phyloP scores from a whole-genome alignment of 345 rosid genomes.

The Boechera stricta region DNA sequence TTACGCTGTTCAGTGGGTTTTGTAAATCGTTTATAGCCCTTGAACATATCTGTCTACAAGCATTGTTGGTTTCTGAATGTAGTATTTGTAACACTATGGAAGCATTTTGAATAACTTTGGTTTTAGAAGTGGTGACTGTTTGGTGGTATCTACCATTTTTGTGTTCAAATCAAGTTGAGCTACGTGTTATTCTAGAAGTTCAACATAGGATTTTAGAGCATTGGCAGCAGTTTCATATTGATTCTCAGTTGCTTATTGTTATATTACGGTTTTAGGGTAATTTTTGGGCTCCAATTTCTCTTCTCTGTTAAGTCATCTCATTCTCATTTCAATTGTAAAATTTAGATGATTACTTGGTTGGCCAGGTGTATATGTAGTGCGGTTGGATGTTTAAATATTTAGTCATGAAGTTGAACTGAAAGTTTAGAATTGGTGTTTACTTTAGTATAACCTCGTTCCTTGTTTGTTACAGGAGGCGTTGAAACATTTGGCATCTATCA shows the following conservation, averaged over 20 bases:
- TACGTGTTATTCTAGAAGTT: constrained; percentile 5
- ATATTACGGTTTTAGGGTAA: background rate
- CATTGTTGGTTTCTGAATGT: constrained; percentile 25
- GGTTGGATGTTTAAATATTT: background rate
- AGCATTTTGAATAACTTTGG: constrained; percentile 9
- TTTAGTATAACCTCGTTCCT: background rate
- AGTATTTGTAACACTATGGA: background rate
- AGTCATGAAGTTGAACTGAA: background rate
- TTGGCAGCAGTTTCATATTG: background rate
- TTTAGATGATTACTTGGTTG: background rate
- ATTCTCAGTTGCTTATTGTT: background rate
- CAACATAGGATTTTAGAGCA: no score
- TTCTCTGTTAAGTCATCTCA: background rate
- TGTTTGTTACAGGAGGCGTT: constrained; percentile 75
- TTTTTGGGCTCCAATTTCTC: background rate
- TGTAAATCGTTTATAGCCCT: background rate
- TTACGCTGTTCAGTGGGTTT: background rate
- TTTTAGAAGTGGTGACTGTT: background rate
- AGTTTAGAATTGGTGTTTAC: background rate
- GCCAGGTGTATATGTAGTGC: background rate
- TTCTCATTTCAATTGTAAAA: background rate
- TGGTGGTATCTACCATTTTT: constrained; percentile 1
- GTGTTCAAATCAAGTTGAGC: background rate
- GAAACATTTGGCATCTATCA: constrained; percentile 75
- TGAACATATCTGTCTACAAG: background rate